Conservation (phyloP, 805 yeast species). For the Pichia occidentalis region DNA sequence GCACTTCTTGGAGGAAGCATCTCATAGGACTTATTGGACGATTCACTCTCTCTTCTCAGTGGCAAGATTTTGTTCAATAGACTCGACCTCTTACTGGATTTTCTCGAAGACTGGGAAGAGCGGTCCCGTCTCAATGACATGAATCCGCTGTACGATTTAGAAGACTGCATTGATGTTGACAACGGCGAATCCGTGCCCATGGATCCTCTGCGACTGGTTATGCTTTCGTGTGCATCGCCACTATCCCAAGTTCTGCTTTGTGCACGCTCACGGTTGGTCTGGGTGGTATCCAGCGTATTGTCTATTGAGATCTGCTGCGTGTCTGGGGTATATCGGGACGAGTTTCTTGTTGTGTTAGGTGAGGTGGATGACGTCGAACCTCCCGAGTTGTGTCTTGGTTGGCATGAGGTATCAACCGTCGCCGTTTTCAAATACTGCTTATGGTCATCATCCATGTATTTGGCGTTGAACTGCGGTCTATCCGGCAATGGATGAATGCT, state of each 20-base stretch:
- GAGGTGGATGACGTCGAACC: constrained; percentile 15
- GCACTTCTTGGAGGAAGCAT: constrained; percentile 1
- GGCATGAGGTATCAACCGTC: background rate
- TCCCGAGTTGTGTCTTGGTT: constrained; percentile 5
- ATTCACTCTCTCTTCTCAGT: constrained; percentile 25
- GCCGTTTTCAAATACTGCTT: constrained; percentile 1
- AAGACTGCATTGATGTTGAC: constrained; percentile 3
- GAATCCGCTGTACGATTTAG: constrained; percentile 27
- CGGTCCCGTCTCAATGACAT: constrained; percentile 18
- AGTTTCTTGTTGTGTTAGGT: constrained; percentile 18
- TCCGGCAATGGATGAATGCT: too few species aligned
- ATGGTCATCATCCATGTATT: constrained; percentile 14
- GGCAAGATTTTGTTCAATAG: constrained; percentile 23
- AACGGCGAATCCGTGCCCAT: too few species aligned
- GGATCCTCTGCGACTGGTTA: too few species aligned
- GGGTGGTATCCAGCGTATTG: background rate
- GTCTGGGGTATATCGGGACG: constrained; percentile 10
- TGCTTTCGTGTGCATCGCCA: too few species aligned
- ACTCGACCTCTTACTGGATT: constrained; percentile 19
- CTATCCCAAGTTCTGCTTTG: too few species aligned
- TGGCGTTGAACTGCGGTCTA: constrained; percentile 17
- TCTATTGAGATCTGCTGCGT: constrained; percentile 2
- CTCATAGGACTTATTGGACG: constrained; percentile 5
- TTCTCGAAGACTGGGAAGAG: constrained; percentile 10
- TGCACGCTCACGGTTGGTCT: too few species aligned